Evolutionary conservation across 2,329 filamentous ascomycete genomes (phyloP).

Genomic region (Meredithiella fracta): DNA sequence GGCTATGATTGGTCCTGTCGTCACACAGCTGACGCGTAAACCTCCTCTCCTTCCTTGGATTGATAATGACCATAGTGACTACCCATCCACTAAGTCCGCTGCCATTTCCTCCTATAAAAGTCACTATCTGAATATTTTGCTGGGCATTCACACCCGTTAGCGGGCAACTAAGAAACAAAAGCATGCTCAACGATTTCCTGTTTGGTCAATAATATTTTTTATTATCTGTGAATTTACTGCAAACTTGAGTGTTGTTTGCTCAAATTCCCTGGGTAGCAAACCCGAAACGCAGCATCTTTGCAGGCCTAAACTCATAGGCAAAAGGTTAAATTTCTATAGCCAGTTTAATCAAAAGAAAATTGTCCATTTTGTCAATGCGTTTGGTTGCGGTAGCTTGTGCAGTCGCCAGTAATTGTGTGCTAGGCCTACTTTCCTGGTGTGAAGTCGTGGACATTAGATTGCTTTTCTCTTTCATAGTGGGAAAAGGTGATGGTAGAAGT

Average conservation of each 20-base stretch:
- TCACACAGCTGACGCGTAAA: constrained; percentile 21
- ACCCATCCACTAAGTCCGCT: neutral
- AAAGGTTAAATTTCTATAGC: neutral
- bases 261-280: constrained; percentile 3
- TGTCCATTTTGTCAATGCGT: neutral
- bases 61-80: neutral
- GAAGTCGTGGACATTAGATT: no score
- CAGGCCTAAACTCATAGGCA: neutral
- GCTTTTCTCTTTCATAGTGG: neutral
- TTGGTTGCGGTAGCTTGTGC: neutral
- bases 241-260: neutral
- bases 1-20: constrained; percentile 17
- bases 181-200: neutral
- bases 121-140: neutral
- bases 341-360: neutral
- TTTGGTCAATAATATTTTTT: neutral
- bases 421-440: no score
- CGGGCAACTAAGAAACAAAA: neutral
- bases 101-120: no score
- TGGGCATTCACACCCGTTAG: neutral
- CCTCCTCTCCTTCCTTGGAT: constrained; percentile 9
- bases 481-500: neutral
- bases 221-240: neutral
- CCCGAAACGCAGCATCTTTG: constrained; percentile 10
- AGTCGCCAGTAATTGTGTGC: neutral